Percentiles rank a stretch among this genome's conserved stretches.
Evolutionary conservation across 306 rosid genomes (phyloP).

Genomic region (Cicer arietinum): DNA sequence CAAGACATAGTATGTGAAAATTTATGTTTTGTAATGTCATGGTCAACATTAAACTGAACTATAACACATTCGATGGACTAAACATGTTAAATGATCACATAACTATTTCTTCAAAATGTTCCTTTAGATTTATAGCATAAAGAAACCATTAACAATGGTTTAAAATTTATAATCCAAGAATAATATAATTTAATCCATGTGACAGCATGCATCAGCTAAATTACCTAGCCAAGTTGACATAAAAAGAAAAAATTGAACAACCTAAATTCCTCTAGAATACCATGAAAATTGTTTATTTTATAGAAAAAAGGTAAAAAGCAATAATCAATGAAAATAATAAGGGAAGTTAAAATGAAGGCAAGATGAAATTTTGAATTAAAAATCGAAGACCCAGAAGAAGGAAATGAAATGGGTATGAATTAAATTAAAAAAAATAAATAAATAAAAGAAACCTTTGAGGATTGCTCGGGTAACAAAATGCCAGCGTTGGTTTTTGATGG

Average conservation of each 20-base stretch:
- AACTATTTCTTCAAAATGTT: not conserved
- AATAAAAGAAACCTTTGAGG: slow-evolving; percentile 55
- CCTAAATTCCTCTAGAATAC: not conserved
- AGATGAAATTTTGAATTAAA: slow-evolving; percentile 29
- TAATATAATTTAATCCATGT: not conserved
- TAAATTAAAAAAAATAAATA: not conserved
- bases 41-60: not conserved
- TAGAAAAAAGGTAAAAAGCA: no score
- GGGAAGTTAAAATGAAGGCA: not conserved
- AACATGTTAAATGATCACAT: not conserved
- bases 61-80: not conserved
- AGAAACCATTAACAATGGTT: not conserved
- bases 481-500: slow-evolving; percentile 71
- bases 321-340: no score
- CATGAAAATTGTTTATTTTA: no score
- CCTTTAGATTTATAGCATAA: not conserved
- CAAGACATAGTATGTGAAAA: not conserved
- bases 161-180: not conserved
- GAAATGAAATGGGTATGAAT: slow-evolving; percentile 29
- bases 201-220: not conserved
- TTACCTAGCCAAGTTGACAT: no score
- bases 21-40: no score
- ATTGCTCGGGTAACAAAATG: slow-evolving; percentile 67
- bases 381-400: slow-evolving; percentile 10
- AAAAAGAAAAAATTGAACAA: not conserved